phyloP scores from a whole-genome alignment of 1,139 yeast genomes.

The Lodderomyces beijingensis region DNA sequence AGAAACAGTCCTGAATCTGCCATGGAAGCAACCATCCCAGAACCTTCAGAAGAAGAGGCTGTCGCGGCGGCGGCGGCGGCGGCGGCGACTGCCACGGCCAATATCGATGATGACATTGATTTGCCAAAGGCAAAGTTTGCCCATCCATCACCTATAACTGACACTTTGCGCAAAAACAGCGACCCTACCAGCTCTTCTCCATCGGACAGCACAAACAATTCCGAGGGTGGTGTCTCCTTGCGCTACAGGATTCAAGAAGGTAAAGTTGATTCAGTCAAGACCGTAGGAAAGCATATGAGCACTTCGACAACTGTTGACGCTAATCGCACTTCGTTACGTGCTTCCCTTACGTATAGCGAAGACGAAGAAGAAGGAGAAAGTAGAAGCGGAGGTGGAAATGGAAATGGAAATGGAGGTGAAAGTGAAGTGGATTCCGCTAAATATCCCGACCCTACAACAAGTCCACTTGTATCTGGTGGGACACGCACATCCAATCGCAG shows the following conservation, averaged over 20 bases:
- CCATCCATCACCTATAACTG: no score
- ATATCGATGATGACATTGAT: no score
- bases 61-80: no score
- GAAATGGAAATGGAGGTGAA: no score
- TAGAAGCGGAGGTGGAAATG: conserved; percentile 12
- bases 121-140: no score
- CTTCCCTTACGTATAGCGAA: conserved; percentile 10
- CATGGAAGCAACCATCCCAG: no score
- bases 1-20: no score
- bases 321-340: conserved; percentile 9
- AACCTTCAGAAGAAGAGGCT: no score
- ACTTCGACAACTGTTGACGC: conserved; percentile 7
- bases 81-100: no score
- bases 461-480: conserved; percentile 8
- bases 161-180: no score
- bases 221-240: conserved; percentile 5
- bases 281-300: conserved; percentile 6
- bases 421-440: conserved; percentile 8
- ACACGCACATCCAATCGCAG: no score
- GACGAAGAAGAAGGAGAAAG: no score
- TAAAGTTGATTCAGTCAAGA: conserved; percentile 9
- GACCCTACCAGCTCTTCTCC: conserved; percentile 2
- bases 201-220: conserved; percentile 6
- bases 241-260: conserved; percentile 7
- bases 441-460: conserved; percentile 13